Percentiles rank a stretch among this genome's conserved stretches.
These are phyloP conservation scores for Astraeus odoratus DNA, from an alignment of 768 basidiomycete genomes.

Conservation along the genomic window DNA sequence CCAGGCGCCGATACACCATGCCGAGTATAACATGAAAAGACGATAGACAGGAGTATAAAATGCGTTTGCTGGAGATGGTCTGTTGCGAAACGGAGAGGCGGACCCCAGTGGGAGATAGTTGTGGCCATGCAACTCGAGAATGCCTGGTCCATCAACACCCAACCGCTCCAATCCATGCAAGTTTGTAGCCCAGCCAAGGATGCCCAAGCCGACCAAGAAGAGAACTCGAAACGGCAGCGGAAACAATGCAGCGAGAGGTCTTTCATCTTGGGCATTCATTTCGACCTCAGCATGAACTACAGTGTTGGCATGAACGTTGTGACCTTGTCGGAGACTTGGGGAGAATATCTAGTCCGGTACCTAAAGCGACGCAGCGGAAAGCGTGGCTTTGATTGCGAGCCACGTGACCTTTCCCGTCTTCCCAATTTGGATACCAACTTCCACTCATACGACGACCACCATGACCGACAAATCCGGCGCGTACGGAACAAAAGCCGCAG, in stretches of 20 bases:
- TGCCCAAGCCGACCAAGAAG: conserved; percentile 67
- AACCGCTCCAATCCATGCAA: conserved; percentile 73
- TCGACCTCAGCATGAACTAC: conserved; percentile 4
- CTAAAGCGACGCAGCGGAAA: too few species aligned
- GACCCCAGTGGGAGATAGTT: conserved; percentile 17
- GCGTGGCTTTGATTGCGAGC: neutral
- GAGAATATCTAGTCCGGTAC: too few species aligned
- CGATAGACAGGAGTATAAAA: conserved; percentile 62
- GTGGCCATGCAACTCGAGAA: conserved; percentile 50
- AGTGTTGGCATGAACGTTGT: too few species aligned
- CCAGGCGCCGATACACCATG: conserved; percentile 66
- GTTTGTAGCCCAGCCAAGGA: conserved; percentile 90
- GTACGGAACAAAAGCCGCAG: conserved; percentile 34
- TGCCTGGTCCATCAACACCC: conserved; percentile 65
- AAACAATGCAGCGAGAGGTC: conserved; percentile 50
- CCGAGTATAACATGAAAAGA: conserved; percentile 52
- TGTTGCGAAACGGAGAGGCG: conserved; percentile 13
- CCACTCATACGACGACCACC: neutral
- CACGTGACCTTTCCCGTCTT: neutral
- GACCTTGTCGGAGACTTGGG: too few species aligned
- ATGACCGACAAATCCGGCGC: conserved; percentile 30
- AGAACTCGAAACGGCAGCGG: conserved; percentile 93
- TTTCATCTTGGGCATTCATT: conserved; percentile 35
- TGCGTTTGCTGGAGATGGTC: conserved; percentile 16
- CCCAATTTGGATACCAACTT: neutral